Base-by-base conservation (phyloP, 805 yeast genomes). In the Lipomyces chichibuensis region DNA sequence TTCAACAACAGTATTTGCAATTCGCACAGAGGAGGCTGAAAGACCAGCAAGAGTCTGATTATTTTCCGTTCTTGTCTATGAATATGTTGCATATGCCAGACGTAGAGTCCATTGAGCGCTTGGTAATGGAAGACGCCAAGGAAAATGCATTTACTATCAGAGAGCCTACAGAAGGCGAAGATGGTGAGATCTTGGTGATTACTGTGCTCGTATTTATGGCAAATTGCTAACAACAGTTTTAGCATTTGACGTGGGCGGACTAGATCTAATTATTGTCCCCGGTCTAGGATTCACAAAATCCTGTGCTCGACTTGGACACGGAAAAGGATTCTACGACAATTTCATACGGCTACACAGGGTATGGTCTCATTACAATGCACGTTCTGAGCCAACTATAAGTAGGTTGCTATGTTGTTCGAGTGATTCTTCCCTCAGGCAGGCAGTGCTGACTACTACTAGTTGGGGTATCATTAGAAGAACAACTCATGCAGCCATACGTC, bases 251-350 rank as follows among this genome's bases (percentile, higher is more conserved):
- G 76, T 73, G 0, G 74, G 70, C 3, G 87, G 85, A 0, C 77
- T 94, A 27, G 98, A 94, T 72, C 73, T 94, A 9, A 79, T 94
- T 6, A 77, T 94, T 6, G 81, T 94, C 0, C 98, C 98, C 0
- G 98, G 96, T 0, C 88, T 94, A 1, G 97, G 91, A 0, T 93
- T 91, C 76, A 84, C 90, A 0, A 70, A 49, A 13, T 70, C 75
- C 13, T 73, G 87, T 27, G 76, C 80, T 13, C 76, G 99, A 63
- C 75, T 94, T 62, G 99, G 99, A 0, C 96, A 92, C 75, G 99
- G 99, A 0, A 94, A 88, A 4, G 99, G 98, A 0, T 92, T 85
- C 76, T 94, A 95, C 76, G 99, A 94, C 76, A 91, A 88, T 72
- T 90, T 82, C 73, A 82, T 90, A 54, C 79, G 81, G 57, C 78